Evolutionary conservation across 495 filamentous ascomycete genomes (phyloP).

Genomic region (Xylaria intraflava): DNA sequence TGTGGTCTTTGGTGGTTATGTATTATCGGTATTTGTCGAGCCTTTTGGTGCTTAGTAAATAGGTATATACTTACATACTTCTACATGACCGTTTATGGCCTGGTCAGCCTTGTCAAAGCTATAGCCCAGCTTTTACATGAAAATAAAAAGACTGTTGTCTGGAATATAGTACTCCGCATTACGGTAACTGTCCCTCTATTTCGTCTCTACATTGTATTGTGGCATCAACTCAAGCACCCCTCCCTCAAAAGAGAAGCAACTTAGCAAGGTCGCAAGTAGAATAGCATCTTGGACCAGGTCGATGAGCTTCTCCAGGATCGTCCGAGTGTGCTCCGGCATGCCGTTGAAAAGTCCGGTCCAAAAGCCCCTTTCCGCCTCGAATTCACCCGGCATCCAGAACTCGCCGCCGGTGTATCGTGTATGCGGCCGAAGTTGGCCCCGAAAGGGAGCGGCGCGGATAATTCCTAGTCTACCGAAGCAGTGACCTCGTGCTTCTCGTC

Average conservation of each 20-base stretch:
- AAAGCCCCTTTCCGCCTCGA: constrained; percentile 25
- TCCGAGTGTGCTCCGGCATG: constrained; percentile 15
- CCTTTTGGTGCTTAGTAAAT: too few species aligned
- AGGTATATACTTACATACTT: too few species aligned
- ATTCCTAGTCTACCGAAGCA: constrained; percentile 30
- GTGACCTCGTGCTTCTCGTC: constrained; percentile 27
- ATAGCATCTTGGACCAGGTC: constrained; percentile 21
- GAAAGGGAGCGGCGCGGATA: constrained; percentile 30
- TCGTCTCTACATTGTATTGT: too few species aligned
- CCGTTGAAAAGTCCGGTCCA: constrained; percentile 19
- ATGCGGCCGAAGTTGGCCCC: constrained; percentile 30
- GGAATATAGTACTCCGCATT: too few species aligned
- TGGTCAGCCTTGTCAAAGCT: not conserved
- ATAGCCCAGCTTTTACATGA: too few species aligned
- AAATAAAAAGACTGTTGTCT: too few species aligned
- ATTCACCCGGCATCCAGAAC: constrained; percentile 29
- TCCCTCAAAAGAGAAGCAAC: constrained; percentile 22
- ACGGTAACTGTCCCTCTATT: too few species aligned
- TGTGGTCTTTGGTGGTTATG: not conserved
- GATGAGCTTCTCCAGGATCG: constrained; percentile 7
- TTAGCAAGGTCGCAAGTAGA: constrained; percentile 22
- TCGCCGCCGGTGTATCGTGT: constrained; percentile 25
- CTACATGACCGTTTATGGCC: too few species aligned
- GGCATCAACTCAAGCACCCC: too few species aligned
- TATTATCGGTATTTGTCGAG: not conserved